Evolutionary conservation across 441 rosid species (phyloP), one percentile per base, ranked within the genome.

Genomic region (Viola pubescens): DNA sequence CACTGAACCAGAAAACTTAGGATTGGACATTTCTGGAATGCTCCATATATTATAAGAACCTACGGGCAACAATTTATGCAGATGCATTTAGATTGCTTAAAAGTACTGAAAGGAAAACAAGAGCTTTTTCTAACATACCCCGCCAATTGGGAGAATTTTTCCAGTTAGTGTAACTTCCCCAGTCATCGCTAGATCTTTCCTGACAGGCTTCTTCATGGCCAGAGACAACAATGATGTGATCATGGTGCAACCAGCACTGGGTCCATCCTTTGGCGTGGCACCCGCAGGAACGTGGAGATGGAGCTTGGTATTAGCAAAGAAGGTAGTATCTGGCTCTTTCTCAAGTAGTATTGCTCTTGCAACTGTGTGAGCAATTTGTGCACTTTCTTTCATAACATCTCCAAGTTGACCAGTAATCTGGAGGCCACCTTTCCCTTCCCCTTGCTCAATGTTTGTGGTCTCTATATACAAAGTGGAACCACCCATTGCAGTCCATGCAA

Each of bases 401-500:
- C 96, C 97, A 0, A 89, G 92, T 70, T 82, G 97, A 52, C 97
- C 97, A 0, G 97, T 92, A 34, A 81, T 61, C 54, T 74, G 78
- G 51, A 92, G 95, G 47, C 83, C 75, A 3, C 96, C 98, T 77
- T 89, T 86, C 52, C 88, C 89, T 52, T 89, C 89, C 57, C 69
- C 82, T 81, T 87, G 85, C 72, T 92, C 97, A 5, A 92, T 71
- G 55, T 70, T 75, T 48, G 81, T 76, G 68, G 96, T 86, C 76
- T 92, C 98, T 61, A 92, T 79, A 71, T 89, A 92, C 68, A 89
- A 63, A 9, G 95, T 89, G 61, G 97, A 89, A 26, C 98, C 98
- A 52, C 98, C 98, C 98, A 92, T 87, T 14, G 96, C 81, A 52
- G 98, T 92, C 97, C 97, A 92, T 48, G 96, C 96, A 63, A 92